These are phyloP conservation scores for Phlegmacium glaucopus DNA, from an alignment of 768 basidiomycete genomes.

Conservation along the genomic window DNA sequence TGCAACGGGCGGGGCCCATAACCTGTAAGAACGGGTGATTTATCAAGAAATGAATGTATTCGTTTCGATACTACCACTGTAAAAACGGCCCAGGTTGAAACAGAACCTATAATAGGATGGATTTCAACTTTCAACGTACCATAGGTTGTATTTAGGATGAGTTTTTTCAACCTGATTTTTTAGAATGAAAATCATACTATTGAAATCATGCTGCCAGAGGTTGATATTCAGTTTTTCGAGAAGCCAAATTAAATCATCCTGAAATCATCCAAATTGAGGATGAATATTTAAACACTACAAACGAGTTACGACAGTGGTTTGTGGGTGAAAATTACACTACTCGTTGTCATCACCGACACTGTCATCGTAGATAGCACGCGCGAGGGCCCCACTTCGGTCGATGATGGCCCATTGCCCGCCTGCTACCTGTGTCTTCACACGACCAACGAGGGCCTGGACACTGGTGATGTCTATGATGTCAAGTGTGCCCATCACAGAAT, in stretches of 20 bases:
- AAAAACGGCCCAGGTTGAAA: slow-evolving; percentile 1
- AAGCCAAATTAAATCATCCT: neutral
- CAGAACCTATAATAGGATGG: slow-evolving; percentile 1
- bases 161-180: neutral
- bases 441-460: slow-evolving; percentile 21
- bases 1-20: too few relatives aligned
- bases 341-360: neutral
- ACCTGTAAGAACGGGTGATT: too few relatives aligned
- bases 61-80: too few relatives aligned
- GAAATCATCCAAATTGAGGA: neutral
- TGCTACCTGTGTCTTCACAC: slow-evolving; percentile 4
- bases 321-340: neutral
- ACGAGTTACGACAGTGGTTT: neutral
- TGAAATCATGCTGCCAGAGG: neutral
- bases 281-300: neutral
- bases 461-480: slow-evolving; percentile 22
- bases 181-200: too few relatives aligned
- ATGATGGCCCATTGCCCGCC: slow-evolving; percentile 18
- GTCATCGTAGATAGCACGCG: neutral
- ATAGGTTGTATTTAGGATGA: slow-evolving; percentile 4
- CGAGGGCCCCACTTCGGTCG: slow-evolving; percentile 18
- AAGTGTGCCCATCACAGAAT: slow-evolving; percentile 7
- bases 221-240: neutral
- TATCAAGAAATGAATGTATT: too few relatives aligned
- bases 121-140: neutral